Evolutionary conservation across 1,284 basidiomycete genomes (phyloP).

Genomic region (Malassezia sp.): DNA sequence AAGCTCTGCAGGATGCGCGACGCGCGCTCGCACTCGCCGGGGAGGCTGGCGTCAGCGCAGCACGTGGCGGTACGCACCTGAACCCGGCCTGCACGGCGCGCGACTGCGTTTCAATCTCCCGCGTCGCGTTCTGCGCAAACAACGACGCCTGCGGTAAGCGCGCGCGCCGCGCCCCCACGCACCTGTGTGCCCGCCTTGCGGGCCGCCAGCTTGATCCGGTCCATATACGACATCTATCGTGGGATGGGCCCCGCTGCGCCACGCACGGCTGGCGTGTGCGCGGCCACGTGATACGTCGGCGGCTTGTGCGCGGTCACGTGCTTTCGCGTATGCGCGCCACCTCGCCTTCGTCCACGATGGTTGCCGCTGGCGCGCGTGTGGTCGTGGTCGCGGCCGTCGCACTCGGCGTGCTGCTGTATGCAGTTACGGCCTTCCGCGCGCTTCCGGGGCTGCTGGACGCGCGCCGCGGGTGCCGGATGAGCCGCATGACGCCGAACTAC

Average conservation of each 20-base stretch:
- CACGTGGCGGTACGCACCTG: conserved; percentile 11
- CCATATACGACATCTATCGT: conserved; percentile 51
- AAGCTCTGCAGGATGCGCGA: conserved; percentile 81
- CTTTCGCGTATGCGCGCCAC: background rate
- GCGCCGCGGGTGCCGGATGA: conserved; percentile 70
- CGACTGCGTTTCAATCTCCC: conserved; percentile 31
- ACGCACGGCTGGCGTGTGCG: background rate
- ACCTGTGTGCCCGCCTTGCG: conserved; percentile 70
- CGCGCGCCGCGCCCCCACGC: background rate
- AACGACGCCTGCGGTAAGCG: conserved; percentile 24
- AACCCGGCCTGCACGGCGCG: conserved; percentile 37
- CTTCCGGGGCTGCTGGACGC: conserved; percentile 24
- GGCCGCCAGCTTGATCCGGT: conserved; percentile 68
- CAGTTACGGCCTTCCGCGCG: conserved; percentile 19
- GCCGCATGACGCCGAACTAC: conserved; percentile 90
- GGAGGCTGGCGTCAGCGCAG: conserved; percentile 16
- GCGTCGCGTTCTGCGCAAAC: conserved; percentile 33
- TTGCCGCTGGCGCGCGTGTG: background rate
- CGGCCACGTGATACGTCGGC: background rate
- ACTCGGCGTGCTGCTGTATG: conserved; percentile 3
- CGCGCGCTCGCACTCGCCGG: conserved; percentile 57
- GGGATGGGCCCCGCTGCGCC: background rate
- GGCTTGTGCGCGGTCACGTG: background rate
- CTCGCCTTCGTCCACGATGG: background rate
- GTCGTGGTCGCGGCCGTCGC: background rate